Conservation (phyloP, 2,329 filamentous ascomycete species). For the Colletotrichum sp. region DNA sequence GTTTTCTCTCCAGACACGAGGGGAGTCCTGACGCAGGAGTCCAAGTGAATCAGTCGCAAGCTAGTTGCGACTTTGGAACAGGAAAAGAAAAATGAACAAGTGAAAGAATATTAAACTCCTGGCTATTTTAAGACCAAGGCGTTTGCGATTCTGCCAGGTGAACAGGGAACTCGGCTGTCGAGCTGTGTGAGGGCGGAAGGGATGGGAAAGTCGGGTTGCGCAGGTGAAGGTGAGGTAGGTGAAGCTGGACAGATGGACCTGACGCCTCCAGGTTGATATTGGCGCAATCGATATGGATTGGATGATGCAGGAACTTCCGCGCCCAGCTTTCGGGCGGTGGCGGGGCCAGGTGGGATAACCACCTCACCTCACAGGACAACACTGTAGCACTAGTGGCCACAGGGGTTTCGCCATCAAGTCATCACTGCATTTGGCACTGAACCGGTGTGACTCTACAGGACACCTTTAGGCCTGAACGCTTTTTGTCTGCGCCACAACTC, state of each 20-base stretch:
- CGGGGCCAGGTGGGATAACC: constrained; percentile 3
- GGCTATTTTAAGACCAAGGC: not conserved
- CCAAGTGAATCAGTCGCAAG: constrained; percentile 14
- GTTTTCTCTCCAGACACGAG: constrained; percentile 13
- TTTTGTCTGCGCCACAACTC: not conserved
- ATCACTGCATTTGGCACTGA: not conserved
- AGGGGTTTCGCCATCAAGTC: not conserved
- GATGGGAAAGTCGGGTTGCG: not conserved
- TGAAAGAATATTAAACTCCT: constrained; percentile 19
- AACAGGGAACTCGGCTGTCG: constrained; percentile 25
- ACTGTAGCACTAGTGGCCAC: constrained; percentile 1
- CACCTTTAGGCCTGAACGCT: not conserved
- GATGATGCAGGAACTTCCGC: constrained; percentile 16
- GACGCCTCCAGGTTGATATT: constrained; percentile 2
- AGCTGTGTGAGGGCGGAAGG: constrained; percentile 22
- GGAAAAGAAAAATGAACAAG: constrained; percentile 16
- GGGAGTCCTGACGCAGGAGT: constrained; percentile 12
- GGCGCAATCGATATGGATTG: constrained; percentile 18
- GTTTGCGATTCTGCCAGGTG: constrained; percentile 20
- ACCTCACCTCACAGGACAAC: not conserved
- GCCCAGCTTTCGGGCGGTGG: constrained; percentile 3
- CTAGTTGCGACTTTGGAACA: constrained; percentile 10
- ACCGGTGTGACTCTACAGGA: not conserved
- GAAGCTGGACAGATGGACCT: constrained; percentile 14
- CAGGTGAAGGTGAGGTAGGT: not conserved